Percentiles rank a stretch among this genome's conserved stretches.
Evolutionary conservation across 495 filamentous ascomycete genomes (phyloP).

Genomic region (Aspergillus incahuasiensis): DNA sequence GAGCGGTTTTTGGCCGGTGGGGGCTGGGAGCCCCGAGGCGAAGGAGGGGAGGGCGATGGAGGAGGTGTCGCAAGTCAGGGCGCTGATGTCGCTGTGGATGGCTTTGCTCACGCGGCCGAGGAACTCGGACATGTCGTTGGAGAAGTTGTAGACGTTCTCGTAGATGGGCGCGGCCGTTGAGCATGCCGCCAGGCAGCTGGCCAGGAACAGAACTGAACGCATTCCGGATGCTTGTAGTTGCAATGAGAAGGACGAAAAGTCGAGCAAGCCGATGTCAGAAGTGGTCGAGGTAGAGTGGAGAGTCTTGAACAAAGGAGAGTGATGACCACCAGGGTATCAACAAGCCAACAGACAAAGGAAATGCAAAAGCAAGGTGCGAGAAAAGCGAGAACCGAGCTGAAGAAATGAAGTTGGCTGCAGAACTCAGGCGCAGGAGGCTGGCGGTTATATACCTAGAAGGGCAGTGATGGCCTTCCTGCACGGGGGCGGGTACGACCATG

Average conservation of each 20-base stretch:
- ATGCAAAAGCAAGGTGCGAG: background rate
- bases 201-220: constrained; percentile 25
- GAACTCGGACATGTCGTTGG: constrained; percentile 33
- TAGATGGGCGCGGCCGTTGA: constrained; percentile 36
- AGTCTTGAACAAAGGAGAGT: background rate
- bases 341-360: constrained; percentile 2
- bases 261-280: background rate
- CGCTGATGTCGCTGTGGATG: constrained; percentile 24
- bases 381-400: background rate
- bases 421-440: constrained; percentile 2
- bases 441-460: constrained; percentile 11
- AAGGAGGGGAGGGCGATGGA: constrained; percentile 36
- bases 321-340: constrained; percentile 10
- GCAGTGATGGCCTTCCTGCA: constrained; percentile 2
- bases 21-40: constrained; percentile 50
- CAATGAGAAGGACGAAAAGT: background rate
- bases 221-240: constrained; percentile 22
- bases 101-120: constrained; percentile 37
- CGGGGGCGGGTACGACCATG: constrained; percentile 12
- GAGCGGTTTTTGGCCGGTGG: constrained; percentile 54
- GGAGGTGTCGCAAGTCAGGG: constrained; percentile 33
- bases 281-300: background rate
- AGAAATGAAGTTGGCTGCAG: constrained; percentile 11
- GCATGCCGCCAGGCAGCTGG: constrained; percentile 27
- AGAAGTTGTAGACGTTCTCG: constrained; percentile 35